Base-by-base conservation (phyloP, 257 asterid genomes). In the Plantago elongata region DNA sequence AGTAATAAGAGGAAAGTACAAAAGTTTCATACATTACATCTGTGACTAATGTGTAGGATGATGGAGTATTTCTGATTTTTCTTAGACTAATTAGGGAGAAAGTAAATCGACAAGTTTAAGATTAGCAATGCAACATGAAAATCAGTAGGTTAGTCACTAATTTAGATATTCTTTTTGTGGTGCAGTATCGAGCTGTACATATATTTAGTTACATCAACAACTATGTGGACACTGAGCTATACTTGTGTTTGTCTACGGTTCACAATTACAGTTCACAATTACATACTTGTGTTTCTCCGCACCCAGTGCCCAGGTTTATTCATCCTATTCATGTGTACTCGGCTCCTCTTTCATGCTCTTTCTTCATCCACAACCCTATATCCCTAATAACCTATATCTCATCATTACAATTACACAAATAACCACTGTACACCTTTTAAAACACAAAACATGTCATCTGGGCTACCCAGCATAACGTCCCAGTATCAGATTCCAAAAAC, bases 251-350 rank as follows among this genome's bases (percentile, higher is more conserved):
- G 49, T 14, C 11, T 57, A 59, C 38, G 8, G 9, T 15, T 18
- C 50, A 40, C 15, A 40, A 42, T 13, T 58, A 22, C 16, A 14
- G 18, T 42, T 42, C 49, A 40, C 6, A 45, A 22, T 1, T 13
- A 7, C 22, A 51, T 30, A 13, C 57, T 3, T 52, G 18, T 9
- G 40, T n/a, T 18, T 51, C 40, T 47, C 10, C 4, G 40, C 4
- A 7, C 40, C 40, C 40, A 34, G 37, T 54, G 54, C 48, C 54
- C 40, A 13, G 11, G 45, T 59, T 43, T 62, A 34, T 50, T 51
- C 34, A 57, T 45, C 54, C 61, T 34, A 59, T 45, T 54, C 55
- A 45, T 65, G 64, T 56, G 54, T 18, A 51, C 60, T 58, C 45
- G 11, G 16, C 34, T 29, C 29, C 66, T 46, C 40, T 61, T 45